Evolutionary conservation across 1,284 basidiomycete species (phyloP).

Genomic region (Rhodofomes roseus): DNA sequence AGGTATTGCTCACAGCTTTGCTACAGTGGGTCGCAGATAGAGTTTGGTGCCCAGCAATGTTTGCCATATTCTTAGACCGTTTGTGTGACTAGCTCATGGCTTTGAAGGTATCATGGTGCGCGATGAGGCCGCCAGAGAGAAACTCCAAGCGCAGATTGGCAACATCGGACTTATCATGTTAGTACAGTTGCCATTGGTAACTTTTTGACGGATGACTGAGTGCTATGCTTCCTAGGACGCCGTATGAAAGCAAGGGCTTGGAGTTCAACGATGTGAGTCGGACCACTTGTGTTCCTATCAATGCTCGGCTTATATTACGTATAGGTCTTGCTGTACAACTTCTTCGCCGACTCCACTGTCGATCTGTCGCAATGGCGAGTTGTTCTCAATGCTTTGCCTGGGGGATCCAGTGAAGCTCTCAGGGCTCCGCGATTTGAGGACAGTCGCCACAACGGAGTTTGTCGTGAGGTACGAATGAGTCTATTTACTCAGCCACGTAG

Average conservation of each 20-base stretch:
- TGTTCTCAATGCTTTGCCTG: conserved; percentile 42
- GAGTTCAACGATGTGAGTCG: conserved; percentile 65
- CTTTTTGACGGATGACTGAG: too few relatives aligned
- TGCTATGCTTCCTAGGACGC: conserved; percentile 41
- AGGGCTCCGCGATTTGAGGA: conserved; percentile 49
- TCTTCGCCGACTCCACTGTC: conserved; percentile 61
- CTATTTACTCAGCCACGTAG: background rate
- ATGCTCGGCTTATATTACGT: background rate
- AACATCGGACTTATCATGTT: conserved; percentile 62
- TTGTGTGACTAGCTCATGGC: background rate
- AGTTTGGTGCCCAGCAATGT: conserved; percentile 72
- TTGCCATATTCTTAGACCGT: conserved; percentile 8
- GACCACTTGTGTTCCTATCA: background rate
- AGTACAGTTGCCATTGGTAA: too few relatives aligned
- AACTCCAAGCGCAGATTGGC: conserved; percentile 52
- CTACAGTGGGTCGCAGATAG: conserved; percentile 45
- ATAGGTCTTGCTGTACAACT: conserved; percentile 69
- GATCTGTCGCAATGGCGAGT: conserved; percentile 55
- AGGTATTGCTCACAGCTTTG: background rate
- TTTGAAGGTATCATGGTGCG: conserved; percentile 64
- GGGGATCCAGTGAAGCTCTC: conserved; percentile 17
- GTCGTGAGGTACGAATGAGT: conserved; percentile 46
- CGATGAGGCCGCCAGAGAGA: conserved; percentile 46
- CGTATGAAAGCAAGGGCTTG: conserved; percentile 72
- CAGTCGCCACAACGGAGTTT: conserved; percentile 52